Base-by-base conservation (phyloP, 345 rosid species). In the Nephelium lappaceum region DNA sequence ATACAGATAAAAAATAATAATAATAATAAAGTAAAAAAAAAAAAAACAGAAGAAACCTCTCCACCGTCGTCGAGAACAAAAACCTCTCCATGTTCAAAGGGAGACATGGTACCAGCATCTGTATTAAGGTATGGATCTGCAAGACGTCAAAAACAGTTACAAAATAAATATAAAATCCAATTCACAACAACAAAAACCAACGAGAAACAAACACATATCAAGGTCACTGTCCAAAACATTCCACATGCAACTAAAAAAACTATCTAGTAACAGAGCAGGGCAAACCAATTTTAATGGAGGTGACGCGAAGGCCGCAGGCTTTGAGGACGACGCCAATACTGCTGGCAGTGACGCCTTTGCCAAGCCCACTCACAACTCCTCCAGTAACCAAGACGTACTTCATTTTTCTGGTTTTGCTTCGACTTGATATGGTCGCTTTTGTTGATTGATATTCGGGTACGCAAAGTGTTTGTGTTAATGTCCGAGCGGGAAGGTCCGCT, bases 61-160 rank as follows among this genome's bases (percentile, higher is more conserved):
- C 98, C 98, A 23, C 98, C 98, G 55, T 95, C 98, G 74, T 95
- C 97, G 27, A 95, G 94, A 72, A 95, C 98, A 86, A 95, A 95
- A 82, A 95, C 98, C 82, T 95, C 98, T 77, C 98, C 98, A 25
- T 95, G 98, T 68, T 95, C 98, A 68, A 95, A 95, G 24, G 98
- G 98, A 67, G 98, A 95, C 98, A 95, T 95, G 78, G 98, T 95
- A 82, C 98, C 98, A 77, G 98, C 98, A 84, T 95, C 98, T 67
- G 91, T 93, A 80, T 95, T 95, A 78, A 95, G 73, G 83, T 95
- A 95, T 62, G 98, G 98, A 86, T 95, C 98, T 95, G 89, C 79
- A 79, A 38, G 72, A 74, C n/a, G 61, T n/a, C 72, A 74, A 14
- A 67, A 62, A 68, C 53, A 53, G 74, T 41, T 23, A 73, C 39